phyloP scores from a whole-genome alignment of 2,329 filamentous ascomycete species.

The Didymella lethalis region DNA sequence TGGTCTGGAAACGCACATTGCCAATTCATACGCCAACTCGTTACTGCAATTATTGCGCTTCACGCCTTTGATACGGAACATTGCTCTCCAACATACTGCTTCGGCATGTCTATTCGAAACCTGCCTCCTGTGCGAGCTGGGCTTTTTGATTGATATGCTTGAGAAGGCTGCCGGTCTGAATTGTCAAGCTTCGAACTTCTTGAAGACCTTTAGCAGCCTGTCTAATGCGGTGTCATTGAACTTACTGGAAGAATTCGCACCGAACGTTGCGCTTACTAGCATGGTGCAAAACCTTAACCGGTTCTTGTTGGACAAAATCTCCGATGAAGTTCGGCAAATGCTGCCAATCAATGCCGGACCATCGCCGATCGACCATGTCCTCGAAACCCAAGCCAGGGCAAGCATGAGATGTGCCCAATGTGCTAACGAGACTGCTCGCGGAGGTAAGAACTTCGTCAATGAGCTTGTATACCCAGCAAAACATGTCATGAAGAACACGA shows the following conservation, averaged over 20 bases:
- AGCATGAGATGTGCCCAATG: slow-evolving; percentile 87
- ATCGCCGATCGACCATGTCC: slow-evolving; percentile 72
- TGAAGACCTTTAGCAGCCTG: slow-evolving; percentile 86
- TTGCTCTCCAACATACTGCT: slow-evolving; percentile 87
- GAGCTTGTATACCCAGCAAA: slow-evolving; percentile 81
- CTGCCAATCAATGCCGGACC: slow-evolving; percentile 62
- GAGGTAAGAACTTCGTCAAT: slow-evolving; percentile 81
- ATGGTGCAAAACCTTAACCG: slow-evolving; percentile 88
- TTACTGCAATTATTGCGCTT: slow-evolving; percentile 91
- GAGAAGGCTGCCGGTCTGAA: slow-evolving; percentile 94
- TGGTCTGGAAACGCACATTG: slow-evolving; percentile 93
- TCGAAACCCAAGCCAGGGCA: slow-evolving; percentile 75
- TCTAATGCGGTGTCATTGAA: slow-evolving; percentile 79
- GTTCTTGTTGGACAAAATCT: slow-evolving; percentile 84
- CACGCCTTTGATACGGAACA: slow-evolving; percentile 84
- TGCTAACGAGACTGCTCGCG: slow-evolving; percentile 81
- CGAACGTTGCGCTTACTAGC: slow-evolving; percentile 74
- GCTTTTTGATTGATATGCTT: slow-evolving; percentile 97
- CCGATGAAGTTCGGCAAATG: slow-evolving; percentile 76
- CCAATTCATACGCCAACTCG: slow-evolving; percentile 95
- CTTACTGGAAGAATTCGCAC: slow-evolving; percentile 82
- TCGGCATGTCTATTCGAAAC: slow-evolving; percentile 81
- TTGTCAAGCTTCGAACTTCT: slow-evolving; percentile 93
- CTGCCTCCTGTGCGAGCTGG: slow-evolving; percentile 91
- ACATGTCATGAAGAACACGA: slow-evolving; percentile 64